phyloP scores from a whole-genome alignment of 140 eudicot genomes.

The Stevia rebaudiana region DNA sequence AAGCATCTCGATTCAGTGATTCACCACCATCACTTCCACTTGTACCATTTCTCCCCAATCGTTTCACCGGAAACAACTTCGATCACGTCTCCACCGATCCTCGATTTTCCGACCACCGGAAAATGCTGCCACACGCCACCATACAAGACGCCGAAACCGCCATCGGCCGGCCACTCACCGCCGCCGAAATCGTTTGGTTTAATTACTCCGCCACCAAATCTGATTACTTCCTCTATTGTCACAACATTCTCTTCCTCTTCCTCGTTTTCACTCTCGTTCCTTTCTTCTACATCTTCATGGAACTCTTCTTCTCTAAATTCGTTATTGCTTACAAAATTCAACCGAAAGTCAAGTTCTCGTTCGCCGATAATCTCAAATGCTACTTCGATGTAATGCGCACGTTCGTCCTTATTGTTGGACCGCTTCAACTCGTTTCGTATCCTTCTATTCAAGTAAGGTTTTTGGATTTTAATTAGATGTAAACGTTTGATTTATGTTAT shows the following conservation, averaged over 20 bases:
- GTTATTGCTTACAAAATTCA: constrained; percentile 55
- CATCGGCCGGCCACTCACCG: constrained; percentile 63
- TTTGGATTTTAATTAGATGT: neutral
- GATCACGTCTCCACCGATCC: constrained; percentile 21
- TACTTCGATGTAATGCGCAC: constrained; percentile 65
- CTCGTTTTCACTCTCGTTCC: constrained; percentile 62
- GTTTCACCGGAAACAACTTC: neutral
- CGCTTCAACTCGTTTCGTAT: constrained; percentile 80
- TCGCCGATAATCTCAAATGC: constrained; percentile 49
- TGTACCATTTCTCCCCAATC: constrained; percentile 1
- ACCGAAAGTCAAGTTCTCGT: constrained; percentile 53
- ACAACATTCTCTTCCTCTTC: constrained; percentile 76
- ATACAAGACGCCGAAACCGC: constrained; percentile 56
- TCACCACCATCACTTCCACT: constrained; percentile 2
- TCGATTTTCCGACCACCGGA: constrained; percentile 19
- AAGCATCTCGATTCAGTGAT: constrained; percentile 1
- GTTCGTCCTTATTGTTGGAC: constrained; percentile 71
- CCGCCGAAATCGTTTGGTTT: constrained; percentile 69
- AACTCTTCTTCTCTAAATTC: constrained; percentile 25
- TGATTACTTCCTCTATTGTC: constrained; percentile 81
- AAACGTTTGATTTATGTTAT: neutral
- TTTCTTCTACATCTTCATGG: constrained; percentile 43
- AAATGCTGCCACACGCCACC: constrained; percentile 68
- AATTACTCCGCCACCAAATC: constrained; percentile 81
- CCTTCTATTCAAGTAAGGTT: constrained; percentile 53